A percentile compares a stretch with the other conserved stretches of the same genome.
Evolutionary conservation across 2,329 filamentous ascomycete genomes (phyloP).

Genomic region (Cytospora piceae): DNA sequence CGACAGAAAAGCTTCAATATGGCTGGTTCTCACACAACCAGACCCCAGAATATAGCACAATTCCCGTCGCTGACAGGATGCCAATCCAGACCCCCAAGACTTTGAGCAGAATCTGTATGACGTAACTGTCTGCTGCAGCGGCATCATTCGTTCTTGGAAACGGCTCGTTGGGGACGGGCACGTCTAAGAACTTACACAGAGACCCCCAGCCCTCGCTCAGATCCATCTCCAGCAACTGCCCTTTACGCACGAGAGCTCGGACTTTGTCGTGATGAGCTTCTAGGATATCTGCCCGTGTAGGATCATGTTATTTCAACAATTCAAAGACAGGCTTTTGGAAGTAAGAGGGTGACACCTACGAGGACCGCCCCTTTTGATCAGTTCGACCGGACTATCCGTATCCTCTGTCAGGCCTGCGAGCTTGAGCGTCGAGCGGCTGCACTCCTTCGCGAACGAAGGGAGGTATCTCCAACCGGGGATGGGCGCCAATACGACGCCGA

Average conservation of each 20-base stretch:
- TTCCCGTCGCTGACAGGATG: slow-evolving; percentile 29
- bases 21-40: not conserved
- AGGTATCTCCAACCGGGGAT: slow-evolving; percentile 18
- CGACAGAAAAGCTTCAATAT: not conserved
- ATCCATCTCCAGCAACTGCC: slow-evolving; percentile 18
- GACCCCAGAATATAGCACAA: not conserved
- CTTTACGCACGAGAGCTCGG: not conserved
- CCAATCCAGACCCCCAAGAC: slow-evolving; percentile 31
- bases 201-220: slow-evolving; percentile 27
- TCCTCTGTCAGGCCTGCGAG: slow-evolving; percentile 13
- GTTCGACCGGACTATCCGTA: slow-evolving; percentile 3
- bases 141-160: slow-evolving; percentile 36
- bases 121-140: slow-evolving; percentile 33
- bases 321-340: too few relatives aligned
- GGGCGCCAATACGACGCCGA: not conserved
- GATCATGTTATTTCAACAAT: not conserved
- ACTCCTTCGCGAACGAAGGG: slow-evolving; percentile 9
- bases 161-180: slow-evolving; percentile 11
- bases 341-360: slow-evolving; percentile 1
- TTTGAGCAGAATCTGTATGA: slow-evolving; percentile 30
- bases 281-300: not conserved
- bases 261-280: slow-evolving; percentile 15
- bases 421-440: slow-evolving; percentile 18
- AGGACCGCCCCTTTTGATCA: slow-evolving; percentile 24
- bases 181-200: slow-evolving; percentile 12